phyloP scores from a whole-genome alignment of 768 basidiomycete species.

The Boletus pseudo-olivaceus region DNA sequence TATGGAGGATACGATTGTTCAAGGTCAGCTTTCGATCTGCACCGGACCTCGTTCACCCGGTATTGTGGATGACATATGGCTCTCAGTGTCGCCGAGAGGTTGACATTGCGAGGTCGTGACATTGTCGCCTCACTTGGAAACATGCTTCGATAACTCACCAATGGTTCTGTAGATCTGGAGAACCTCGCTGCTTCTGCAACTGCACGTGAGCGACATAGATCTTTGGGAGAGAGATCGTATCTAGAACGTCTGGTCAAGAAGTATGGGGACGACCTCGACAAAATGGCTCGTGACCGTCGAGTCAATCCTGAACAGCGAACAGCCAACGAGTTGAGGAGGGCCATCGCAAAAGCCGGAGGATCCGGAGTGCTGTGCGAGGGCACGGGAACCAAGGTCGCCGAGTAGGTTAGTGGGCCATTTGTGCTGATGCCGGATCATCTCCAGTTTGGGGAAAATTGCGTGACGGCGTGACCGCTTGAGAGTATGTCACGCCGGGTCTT shows the following conservation, averaged over 20 bases:
- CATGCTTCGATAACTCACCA: constrained; percentile 10
- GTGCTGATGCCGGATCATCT: constrained; percentile 7
- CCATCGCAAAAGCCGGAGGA: constrained; percentile 54
- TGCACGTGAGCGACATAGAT: constrained; percentile 57
- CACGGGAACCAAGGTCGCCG: constrained; percentile 2
- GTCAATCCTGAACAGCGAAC: constrained; percentile 85
- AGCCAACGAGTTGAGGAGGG: constrained; percentile 67
- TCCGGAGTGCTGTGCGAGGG: constrained; percentile 28
- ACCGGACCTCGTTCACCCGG: too few species aligned
- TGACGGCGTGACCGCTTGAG: constrained; percentile 26
- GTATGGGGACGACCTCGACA: constrained; percentile 67
- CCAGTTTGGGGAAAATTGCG: constrained; percentile 19
- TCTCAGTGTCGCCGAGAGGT: neutral
- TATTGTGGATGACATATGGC: neutral
- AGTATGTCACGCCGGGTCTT: constrained; percentile 27
- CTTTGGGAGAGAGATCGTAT: constrained; percentile 65
- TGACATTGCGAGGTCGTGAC: neutral
- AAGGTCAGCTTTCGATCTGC: constrained; percentile 34
- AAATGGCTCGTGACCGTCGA: constrained; percentile 77
- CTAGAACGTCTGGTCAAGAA: constrained; percentile 62
- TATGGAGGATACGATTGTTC: constrained; percentile 7
- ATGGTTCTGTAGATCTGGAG: constrained; percentile 56
- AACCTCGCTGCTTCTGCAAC: constrained; percentile 47
- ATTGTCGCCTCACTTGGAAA: neutral
- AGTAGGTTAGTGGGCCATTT: neutral